Conservation (phyloP, 1,139 yeast genomes). For the Lizanozyma gosingica region DNA sequence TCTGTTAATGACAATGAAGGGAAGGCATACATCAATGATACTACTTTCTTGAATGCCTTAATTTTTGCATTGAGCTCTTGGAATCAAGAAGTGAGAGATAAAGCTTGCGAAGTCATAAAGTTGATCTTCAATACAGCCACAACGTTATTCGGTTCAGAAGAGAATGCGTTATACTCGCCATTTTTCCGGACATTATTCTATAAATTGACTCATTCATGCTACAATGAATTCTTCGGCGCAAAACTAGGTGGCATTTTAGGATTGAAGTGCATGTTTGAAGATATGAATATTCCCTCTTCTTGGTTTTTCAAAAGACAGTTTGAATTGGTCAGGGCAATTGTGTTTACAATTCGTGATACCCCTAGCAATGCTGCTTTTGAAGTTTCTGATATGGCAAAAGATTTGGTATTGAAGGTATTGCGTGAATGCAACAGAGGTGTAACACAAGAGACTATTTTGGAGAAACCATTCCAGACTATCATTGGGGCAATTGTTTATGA, state of each 20-base stretch:
- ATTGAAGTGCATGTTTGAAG: conserved; percentile 60
- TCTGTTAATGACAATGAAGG: conserved; percentile 79
- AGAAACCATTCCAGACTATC: conserved; percentile 74
- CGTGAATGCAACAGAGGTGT: conserved; percentile 55
- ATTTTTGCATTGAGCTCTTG: conserved; percentile 77
- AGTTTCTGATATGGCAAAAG: conserved; percentile 65
- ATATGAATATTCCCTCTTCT: conserved; percentile 53
- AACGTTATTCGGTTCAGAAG: conserved; percentile 56
- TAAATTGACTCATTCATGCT: conserved; percentile 83
- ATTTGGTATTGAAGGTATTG: conserved; percentile 54
- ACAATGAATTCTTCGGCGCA: conserved; percentile 75
- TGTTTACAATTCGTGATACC: conserved; percentile 85
- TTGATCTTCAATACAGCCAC: conserved; percentile 54
- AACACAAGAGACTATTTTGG: conserved; percentile 49
- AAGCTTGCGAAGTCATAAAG: conserved; percentile 63
- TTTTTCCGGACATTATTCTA: conserved; percentile 70
- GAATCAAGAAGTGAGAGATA: conserved; percentile 56
- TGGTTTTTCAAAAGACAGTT: conserved; percentile 76
- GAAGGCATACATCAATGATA: conserved; percentile 56
- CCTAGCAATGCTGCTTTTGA: conserved; percentile 81
- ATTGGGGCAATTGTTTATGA: conserved; percentile 87
- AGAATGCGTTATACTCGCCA: conserved; percentile 62
- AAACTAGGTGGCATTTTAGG: conserved; percentile 91
- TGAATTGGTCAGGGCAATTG: conserved; percentile 77
- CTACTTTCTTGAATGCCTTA: conserved; percentile 64